A percentile compares a stretch with the other conserved stretches of the same genome.
These are phyloP conservation scores for Puccinellia tenuiflora DNA, from an alignment of 176 grass and related monocot genomes.

Conservation along the genomic window DNA sequence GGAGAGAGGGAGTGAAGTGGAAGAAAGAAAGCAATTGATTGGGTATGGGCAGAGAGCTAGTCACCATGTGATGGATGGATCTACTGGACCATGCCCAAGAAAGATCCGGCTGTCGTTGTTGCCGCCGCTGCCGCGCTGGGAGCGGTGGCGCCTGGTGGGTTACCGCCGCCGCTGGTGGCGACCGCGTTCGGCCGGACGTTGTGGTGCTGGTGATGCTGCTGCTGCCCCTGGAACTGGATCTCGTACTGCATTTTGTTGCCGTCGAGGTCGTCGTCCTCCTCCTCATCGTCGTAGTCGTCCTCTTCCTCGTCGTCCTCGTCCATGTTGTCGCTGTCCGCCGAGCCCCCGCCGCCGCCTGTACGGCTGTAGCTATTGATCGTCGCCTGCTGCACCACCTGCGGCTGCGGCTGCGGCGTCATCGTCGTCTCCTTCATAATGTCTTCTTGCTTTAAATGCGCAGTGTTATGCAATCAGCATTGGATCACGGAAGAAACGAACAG, in stretches of 20 bases:
- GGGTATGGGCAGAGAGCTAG: conserved; percentile 10
- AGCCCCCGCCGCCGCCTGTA: conserved; percentile 46
- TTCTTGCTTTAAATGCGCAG: conserved; percentile 85
- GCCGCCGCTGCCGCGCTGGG: conserved; percentile 43
- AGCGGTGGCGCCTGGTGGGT: conserved; percentile 27
- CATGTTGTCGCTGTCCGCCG: conserved; percentile 53
- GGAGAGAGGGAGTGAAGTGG: conserved; percentile 9
- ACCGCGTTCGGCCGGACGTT: conserved; percentile 35
- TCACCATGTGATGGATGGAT: conserved; percentile 25
- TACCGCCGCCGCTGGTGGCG: conserved; percentile 6
- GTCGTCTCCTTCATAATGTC: conserved; percentile 78
- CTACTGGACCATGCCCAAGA: conserved; percentile 95
- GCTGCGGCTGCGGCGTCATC: conserved; percentile 52
- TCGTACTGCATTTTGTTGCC: conserved; percentile 79
- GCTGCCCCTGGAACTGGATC: conserved; percentile 76
- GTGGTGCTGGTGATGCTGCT: conserved; percentile 49
- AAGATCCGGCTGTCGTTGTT: conserved; percentile 66
- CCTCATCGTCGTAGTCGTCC: conserved; percentile 44
- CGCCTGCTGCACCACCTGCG: conserved; percentile 23
- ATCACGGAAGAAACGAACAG: conserved; percentile 49
- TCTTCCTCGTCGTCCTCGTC: conserved; percentile 54
- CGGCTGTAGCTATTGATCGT: conserved; percentile 52
- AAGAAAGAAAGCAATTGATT: conserved; percentile 20
- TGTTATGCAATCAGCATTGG: conserved; percentile 54
- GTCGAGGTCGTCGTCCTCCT: conserved; percentile 52